Percentiles rank a stretch among this genome's conserved stretches.
Conservation (phyloP, 345 rosid genomes). For the Salix caprea region DNA sequence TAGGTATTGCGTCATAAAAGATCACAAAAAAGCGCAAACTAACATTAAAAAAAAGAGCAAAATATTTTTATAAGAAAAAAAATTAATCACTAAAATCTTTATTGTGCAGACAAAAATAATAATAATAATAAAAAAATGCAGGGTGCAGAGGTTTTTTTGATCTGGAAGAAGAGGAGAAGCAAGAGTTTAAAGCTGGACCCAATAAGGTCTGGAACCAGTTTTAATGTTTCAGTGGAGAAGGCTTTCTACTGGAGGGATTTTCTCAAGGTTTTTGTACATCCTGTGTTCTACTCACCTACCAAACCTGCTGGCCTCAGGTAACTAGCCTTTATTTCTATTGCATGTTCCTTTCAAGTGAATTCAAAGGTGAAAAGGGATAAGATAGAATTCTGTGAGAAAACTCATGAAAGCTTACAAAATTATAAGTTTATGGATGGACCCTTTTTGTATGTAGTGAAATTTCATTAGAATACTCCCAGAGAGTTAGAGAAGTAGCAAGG, state of each 20-base stretch:
- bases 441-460: constrained; percentile 23
- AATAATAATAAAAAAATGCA: no score
- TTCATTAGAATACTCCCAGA: constrained; percentile 26
- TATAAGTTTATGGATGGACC: not conserved
- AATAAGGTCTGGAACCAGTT: constrained; percentile 53
- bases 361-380: not conserved
- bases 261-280: constrained; percentile 42
- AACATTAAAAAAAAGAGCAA: no score
- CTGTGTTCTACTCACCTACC: constrained; percentile 40
- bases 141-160: constrained; percentile 34
- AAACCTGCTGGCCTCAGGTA: no score
- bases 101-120: no score
- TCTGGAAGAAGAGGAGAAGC: constrained; percentile 47
- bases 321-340: no score
- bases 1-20: no score
- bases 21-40: no score
- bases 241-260: constrained; percentile 50
- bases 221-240: constrained; percentile 39
- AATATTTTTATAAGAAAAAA: no score
- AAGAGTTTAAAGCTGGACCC: constrained; percentile 42
- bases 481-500: constrained; percentile 27
- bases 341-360: no score
- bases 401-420: no score
- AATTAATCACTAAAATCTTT: no score
- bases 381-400: no score